Conservation (phyloP, 2,329 filamentous ascomycete genomes). For the Penicillium sp. region DNA sequence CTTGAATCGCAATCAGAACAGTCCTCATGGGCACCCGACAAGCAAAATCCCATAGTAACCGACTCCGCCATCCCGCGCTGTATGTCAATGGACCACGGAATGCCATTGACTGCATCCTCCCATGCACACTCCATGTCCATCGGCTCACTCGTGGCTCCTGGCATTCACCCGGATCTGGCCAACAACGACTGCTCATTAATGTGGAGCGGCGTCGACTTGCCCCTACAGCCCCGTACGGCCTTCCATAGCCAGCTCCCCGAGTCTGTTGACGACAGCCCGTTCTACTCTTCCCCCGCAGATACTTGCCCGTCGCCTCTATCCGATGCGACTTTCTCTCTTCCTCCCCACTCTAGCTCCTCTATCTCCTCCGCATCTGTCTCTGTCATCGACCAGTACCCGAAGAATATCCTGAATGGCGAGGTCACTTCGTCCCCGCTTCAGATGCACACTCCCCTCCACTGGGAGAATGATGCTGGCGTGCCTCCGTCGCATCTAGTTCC, state of each 20-base stretch:
- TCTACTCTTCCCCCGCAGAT: conserved; percentile 44
- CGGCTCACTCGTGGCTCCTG: conserved; percentile 35
- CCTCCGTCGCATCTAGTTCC: conserved; percentile 35
- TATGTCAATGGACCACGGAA: conserved; percentile 22
- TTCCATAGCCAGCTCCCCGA: conserved; percentile 37
- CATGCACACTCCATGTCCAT: conserved; percentile 37
- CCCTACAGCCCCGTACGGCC: conserved; percentile 29
- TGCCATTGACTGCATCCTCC: conserved; percentile 26
- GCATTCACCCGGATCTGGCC: conserved; percentile 33
- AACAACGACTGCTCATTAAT: conserved; percentile 32
- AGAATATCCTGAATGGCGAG: conserved; percentile 32
- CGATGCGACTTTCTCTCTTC: conserved; percentile 34
- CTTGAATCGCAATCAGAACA: conserved; percentile 36
- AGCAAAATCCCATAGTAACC: conserved; percentile 20
- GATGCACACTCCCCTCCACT: conserved; percentile 33
- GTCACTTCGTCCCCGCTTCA: conserved; percentile 35
- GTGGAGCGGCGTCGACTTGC: conserved; percentile 38
- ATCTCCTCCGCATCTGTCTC: conserved; percentile 36
- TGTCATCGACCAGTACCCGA: conserved; percentile 35
- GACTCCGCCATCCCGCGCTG: conserved; percentile 23
- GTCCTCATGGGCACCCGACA: conserved; percentile 27
- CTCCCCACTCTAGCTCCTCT: conserved; percentile 30
- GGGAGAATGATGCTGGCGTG: conserved; percentile 32
- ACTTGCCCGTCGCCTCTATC: conserved; percentile 45
- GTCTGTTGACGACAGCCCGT: conserved; percentile 39